These are phyloP conservation scores for Candida sp. DNA, from an alignment of 1,139 yeast genomes.

Conservation along the genomic window DNA sequence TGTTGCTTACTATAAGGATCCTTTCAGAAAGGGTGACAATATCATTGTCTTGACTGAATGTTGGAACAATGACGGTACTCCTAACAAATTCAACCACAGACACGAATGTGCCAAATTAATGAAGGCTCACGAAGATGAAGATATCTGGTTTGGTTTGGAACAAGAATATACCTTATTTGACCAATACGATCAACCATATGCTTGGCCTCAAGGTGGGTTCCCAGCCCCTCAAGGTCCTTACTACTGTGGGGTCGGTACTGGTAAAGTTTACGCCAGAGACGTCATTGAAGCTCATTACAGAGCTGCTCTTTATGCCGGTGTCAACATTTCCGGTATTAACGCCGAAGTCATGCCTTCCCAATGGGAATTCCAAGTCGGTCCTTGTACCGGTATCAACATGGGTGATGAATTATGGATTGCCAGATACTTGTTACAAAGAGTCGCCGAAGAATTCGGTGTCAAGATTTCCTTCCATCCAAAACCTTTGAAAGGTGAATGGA, in stretches of 20 bases:
- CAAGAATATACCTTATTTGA: constrained; percentile 98
- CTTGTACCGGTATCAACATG: constrained; percentile 92
- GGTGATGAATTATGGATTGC: constrained; percentile 98
- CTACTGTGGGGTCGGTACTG: constrained; percentile 99
- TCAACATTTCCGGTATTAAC: constrained; percentile 90
- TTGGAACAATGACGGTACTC: constrained; percentile 98
- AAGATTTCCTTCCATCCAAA: constrained; percentile 99
- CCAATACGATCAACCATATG: constrained; percentile 85
- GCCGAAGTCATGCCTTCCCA: constrained; percentile 99
- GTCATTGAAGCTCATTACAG: constrained; percentile 99
- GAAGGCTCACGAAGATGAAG: constrained; percentile 85
- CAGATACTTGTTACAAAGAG: constrained; percentile 87
- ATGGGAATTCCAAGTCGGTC: constrained; percentile 99
- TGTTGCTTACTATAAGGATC: constrained; percentile 90
- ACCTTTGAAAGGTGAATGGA: constrained; percentile 99
- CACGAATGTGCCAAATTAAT: constrained; percentile 95
- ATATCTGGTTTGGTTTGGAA: constrained; percentile 97
- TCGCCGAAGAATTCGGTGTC: constrained; percentile 98
- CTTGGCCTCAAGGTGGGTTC: constrained; percentile 99
- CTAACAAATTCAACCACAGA: constrained; percentile 98
- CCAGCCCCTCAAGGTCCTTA: constrained; percentile 99
- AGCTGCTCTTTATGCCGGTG: constrained; percentile 93
- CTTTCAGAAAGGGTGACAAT: constrained; percentile 98
- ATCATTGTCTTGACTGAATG: constrained; percentile 93
- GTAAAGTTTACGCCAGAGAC: constrained; percentile 97